Evolutionary conservation across 2,329 filamentous ascomycete genomes (phyloP), one percentile per base, ranked within the genome.

Genomic region (Stemphylium vesicarium): DNA sequence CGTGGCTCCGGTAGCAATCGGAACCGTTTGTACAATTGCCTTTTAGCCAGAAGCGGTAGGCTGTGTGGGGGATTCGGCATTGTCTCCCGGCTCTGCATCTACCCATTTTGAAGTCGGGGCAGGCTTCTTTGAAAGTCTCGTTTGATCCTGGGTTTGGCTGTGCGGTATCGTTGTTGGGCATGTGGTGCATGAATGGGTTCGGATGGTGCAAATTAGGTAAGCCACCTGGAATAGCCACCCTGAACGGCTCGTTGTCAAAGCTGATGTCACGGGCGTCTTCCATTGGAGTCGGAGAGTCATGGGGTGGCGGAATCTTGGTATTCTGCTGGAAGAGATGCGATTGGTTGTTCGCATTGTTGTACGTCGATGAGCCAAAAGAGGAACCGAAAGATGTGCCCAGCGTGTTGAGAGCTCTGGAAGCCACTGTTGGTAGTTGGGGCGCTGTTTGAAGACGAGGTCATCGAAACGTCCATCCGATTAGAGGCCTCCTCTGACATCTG

Each of bases 1-100:
- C 53, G 15, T 55, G 53, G 15, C 53, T 55, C 13, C 36, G 20
- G 11, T 20, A 16, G 12, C 53, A 55, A 8, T 11, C 32, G 4
- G 18, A 31, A 3, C 31, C 35, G 20, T 39, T 12, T 16, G 3
- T 46, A 22, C 47, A 55, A 10, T 18, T 51, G 6, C 37, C 35
- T 2, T 31, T 46, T 29, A 52, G 6, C 41, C 41, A 51, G 29
- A 40, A 22, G 13, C 26, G 44, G 31, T 47, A 55, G 18, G 36
- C 40, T 4, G 6, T 36, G n/a, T 55, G 53, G 9, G 37, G 32
- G 5, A 33, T 12, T 12, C 16, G 44, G 18, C 53, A 55, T 11
- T 7, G 36, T 11, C 24, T 55, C 4, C 46, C 52, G 9, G 5
- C 5, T 18, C 4, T 15, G 12, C 53, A 55, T 10, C 2, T 36